phyloP scores from a whole-genome alignment of 1,139 yeast genomes.

The Yamadazyma sp. region DNA sequence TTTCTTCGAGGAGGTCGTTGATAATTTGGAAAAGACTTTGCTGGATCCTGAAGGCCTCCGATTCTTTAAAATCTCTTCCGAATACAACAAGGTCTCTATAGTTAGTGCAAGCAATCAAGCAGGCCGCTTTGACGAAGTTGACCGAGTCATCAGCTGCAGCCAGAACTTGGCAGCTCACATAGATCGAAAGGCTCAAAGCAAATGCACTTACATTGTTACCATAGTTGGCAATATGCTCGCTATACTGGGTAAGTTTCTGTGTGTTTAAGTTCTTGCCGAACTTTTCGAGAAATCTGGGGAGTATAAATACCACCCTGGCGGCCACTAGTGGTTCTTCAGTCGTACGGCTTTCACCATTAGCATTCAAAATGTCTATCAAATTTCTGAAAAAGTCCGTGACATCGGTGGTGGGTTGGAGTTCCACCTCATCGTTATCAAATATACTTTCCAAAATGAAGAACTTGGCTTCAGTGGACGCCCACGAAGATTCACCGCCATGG shows the following conservation, averaged over 20 bases:
- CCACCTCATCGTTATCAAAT: slow-evolving; percentile 46
- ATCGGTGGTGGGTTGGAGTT: slow-evolving; percentile 14
- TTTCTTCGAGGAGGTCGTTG: slow-evolving; percentile 51
- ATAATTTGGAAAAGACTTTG: slow-evolving; percentile 28
- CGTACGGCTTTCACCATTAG: slow-evolving; percentile 6
- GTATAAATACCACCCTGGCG: slow-evolving; percentile 45
- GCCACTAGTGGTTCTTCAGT: slow-evolving; percentile 30
- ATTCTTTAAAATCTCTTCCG: slow-evolving; percentile 16
- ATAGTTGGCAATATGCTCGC: slow-evolving; percentile 32
- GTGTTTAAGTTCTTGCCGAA: slow-evolving; percentile 37
- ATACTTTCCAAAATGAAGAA: slow-evolving; percentile 41
- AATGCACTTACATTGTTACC: slow-evolving; percentile 10
- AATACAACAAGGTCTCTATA: slow-evolving; percentile 51
- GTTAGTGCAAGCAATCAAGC: slow-evolving; percentile 54
- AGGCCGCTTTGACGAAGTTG: slow-evolving; percentile 34
- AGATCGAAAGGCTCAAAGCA: slow-evolving; percentile 7
- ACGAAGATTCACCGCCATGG: slow-evolving; percentile 15
- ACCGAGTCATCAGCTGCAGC: slow-evolving; percentile 11
- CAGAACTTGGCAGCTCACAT: slow-evolving; percentile 13
- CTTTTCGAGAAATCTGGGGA: slow-evolving; percentile 60
- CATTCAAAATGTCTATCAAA: slow-evolving; percentile 1
- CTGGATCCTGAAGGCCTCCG: slow-evolving; percentile 23
- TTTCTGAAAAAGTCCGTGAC: slow-evolving; percentile 5
- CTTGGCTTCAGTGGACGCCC: slow-evolving; percentile 38
- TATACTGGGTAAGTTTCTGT: slow-evolving; percentile 36